Evolutionary conservation across 768 basidiomycete species (phyloP), one percentile per base, ranked within the genome.

Genomic region (Boletus pseudopeckii): DNA sequence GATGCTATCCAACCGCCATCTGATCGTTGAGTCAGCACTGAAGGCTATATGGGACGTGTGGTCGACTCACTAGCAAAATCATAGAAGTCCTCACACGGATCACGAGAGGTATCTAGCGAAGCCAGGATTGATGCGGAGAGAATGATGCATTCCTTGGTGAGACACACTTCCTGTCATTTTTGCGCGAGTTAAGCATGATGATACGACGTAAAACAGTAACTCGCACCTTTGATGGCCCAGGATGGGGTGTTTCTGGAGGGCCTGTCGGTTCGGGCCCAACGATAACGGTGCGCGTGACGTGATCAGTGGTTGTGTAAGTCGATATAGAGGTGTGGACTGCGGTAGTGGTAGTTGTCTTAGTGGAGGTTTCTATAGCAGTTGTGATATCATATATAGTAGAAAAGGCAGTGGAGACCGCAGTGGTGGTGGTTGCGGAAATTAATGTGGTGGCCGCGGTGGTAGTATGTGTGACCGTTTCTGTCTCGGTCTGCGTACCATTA

Each of bases 1-100:
- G 75, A 72, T 39, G 80, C 80, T 18, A 89, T 76, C 96, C 96
- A 99, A 13, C 93, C 93, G 17, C 92, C 91, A 64, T 87, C 91
- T 95, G 50, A 15, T 13, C 30, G 7, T 44, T 38, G 34, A 37
- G 17, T 55, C 18, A 59, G 59, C 20, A 41, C 37, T 49, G 52
- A 39, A 34, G 47, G 34, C 24, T 45, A n/a, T 41, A 11, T 38
- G 10, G 22, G 37, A 40, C 20, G 45, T 18, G 49, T 33, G 32
- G 49, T 34, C 13, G 9, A 84, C 91, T 63, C 64, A 95, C 93
- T 95, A 10, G 94, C 84, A 72, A 85, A 98, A 58, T 87, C 82
- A 65, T 94, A 98, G 69, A 98, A 97, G 71, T 93, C 88, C 60
- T 98, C 90, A 71, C 97, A 99, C 0, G 97, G 97, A 66, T 98